Evolutionary conservation across 768 basidiomycete genomes (phyloP), one percentile per base, ranked within the genome.

Genomic region (Infundibulicybe gibba): DNA sequence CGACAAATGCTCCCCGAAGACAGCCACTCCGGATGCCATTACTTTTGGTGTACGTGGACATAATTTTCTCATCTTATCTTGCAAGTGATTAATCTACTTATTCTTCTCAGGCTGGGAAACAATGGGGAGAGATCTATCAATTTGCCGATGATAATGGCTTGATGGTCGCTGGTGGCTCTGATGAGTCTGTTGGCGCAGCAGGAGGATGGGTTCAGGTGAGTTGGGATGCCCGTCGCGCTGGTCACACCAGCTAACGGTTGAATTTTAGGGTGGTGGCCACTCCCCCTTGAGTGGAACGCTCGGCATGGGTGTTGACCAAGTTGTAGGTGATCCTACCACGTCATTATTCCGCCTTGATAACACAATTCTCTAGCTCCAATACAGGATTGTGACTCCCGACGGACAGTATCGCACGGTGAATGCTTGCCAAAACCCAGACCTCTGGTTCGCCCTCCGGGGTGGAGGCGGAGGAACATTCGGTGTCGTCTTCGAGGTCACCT

Each of bases 371-470:
- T 4, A 25, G 25, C 25, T 73, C 9, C 59, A 77, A 43, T 67
- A 74, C 47, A 62, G 56, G 1, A 54, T 75, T 3, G 70, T 78
- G 2, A 66, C 64, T 8, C 58, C 77, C n/a, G 59, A 61, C 12
- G 74, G 70, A 1, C 41, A 59, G 4, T 57, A 60, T 37, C 52
- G 70, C 47, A 67, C 54, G 16, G 67, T 62, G 12, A 77, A 76
- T 48, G 48, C 49, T 0, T 58, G 63, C 52, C 62, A 65, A 31
- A 61, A 74, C 45, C 15, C 61, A 3, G 72, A 77, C 47, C 64
- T 77, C 3, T 77, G 70, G 56, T 78, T 70, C 66, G 72, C 75
- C 1, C 52, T 79, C 33, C 66, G 74, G n/a, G 76, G 75, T 1
- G 59, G 59, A 10, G 73, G 74, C 1, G 72, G 72, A n/a, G 59